Conservation (phyloP, 2,329 filamentous ascomycete species). For the Ophiosphaerella korrae region DNA sequence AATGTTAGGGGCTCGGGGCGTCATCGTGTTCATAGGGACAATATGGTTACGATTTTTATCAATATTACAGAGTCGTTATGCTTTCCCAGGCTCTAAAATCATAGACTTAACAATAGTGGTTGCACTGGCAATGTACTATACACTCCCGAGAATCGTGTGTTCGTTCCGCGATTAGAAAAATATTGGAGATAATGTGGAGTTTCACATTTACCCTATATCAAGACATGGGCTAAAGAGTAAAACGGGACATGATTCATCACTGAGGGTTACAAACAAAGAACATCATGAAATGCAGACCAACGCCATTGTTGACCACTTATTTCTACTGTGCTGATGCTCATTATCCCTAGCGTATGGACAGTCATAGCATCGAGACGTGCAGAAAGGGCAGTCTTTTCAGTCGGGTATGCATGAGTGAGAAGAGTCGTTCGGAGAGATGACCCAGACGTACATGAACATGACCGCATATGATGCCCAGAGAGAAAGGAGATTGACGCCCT, state of each 20-base stretch:
- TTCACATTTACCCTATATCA: too few relatives aligned
- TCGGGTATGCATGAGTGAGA: slow-evolving; percentile 44
- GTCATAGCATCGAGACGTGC: slow-evolving; percentile 42
- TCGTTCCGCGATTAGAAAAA: neutral
- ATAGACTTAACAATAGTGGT: too few relatives aligned
- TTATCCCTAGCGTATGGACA: slow-evolving; percentile 44
- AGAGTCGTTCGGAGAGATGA: slow-evolving; percentile 43
- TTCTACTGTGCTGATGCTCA: slow-evolving; percentile 42
- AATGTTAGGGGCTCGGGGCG: too few relatives aligned
- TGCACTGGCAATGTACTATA: too few relatives aligned
- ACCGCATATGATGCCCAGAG: slow-evolving; percentile 49
- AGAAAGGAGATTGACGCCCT: slow-evolving; percentile 48
- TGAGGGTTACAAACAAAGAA: neutral
- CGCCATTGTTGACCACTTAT: slow-evolving; percentile 39
- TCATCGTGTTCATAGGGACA: too few relatives aligned
- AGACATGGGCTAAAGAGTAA: neutral
- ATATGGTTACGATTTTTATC: too few relatives aligned
- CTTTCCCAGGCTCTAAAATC: too few relatives aligned
- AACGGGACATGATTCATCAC: neutral
- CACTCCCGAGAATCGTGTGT: too few relatives aligned
- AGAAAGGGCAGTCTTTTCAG: slow-evolving; percentile 42
- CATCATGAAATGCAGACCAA: slow-evolving; percentile 18
- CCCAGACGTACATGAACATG: slow-evolving; percentile 52
- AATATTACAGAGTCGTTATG: too few relatives aligned
- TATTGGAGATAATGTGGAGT: too few relatives aligned